A percentile compares a stretch with the other conserved stretches of the same genome.
phyloP scores from a whole-genome alignment of 148 eudicot species.

The Vaccinium corymbosum region DNA sequence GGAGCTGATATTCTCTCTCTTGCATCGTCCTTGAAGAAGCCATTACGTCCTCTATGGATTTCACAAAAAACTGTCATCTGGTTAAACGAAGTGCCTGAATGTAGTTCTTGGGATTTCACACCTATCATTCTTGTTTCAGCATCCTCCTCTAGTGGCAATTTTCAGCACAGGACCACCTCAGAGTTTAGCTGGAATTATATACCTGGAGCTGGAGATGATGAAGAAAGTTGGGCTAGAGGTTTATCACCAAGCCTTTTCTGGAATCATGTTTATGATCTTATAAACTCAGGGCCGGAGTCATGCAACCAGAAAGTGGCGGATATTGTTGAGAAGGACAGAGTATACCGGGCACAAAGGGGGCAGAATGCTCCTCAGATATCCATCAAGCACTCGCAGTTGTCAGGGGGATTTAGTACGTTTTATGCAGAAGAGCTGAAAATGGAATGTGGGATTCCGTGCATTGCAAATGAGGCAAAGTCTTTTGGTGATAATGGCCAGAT shows the following conservation, averaged over 20 bases:
- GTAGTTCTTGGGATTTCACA: conserved; percentile 87
- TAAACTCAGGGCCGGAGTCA: conserved; percentile 62
- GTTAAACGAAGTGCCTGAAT: conserved; percentile 94
- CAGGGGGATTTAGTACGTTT: conserved; percentile 20
- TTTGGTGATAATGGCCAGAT: conserved; percentile 28
- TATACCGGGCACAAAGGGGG: conserved; percentile 74
- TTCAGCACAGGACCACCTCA: conserved; percentile 60
- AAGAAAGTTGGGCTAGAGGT: conserved; percentile 97
- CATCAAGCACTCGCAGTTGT: conserved; percentile 34
- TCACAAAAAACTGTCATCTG: conserved; percentile 85
- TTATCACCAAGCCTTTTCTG: conserved; percentile 77
- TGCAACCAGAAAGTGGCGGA: conserved; percentile 87
- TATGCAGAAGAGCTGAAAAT: conserved; percentile 23
- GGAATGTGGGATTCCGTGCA: conserved; percentile 23
- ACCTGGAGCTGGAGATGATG: conserved; percentile 98
- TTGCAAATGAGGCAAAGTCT: conserved; percentile 19
- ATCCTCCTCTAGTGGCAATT: conserved; percentile 50
- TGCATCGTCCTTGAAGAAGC: conserved; percentile 59
- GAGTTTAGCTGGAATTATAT: conserved; percentile 95
- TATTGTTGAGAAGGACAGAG: conserved; percentile 84
- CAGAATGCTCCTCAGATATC: conserved; percentile 77
- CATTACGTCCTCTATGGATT: conserved; percentile 90
- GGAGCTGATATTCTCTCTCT: conserved; percentile 88
- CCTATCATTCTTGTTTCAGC: conserved; percentile 87
- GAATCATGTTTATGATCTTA: conserved; percentile 73